Base-by-base conservation (phyloP, 441 rosid genomes). In the Eutrema salsugineum region DNA sequence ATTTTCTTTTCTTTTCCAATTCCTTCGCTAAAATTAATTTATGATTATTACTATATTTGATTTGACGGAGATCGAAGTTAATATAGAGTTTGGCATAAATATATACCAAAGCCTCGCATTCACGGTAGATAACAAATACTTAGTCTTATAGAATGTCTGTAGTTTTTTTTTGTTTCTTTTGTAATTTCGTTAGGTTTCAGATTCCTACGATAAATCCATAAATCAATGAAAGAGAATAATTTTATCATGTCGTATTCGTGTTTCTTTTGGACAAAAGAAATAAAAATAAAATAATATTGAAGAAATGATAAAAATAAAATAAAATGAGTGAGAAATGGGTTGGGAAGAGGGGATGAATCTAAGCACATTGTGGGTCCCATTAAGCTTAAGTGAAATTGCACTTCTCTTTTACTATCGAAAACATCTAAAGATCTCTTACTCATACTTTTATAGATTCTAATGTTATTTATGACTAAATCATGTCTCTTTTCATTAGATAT, bases 331-430 rank as follows among this genome's bases (percentile, higher is more conserved):
- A 66, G 72, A 66, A 40, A 73, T 61, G 63, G 39, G 22, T 67
- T 60, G 56, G 56, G 78, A 74, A 66, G 78, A 74, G 68, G 78
- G 68, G 78, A 74, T 74, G 78, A 20, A 74, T 67, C 78, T 60
- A 66, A 39, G 32, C 68, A 42, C 56, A 50, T 22, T 49, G 73
- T 59, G 63, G 78, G 73, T 40, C 72, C 78, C 28, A 39, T 55
- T 54, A 15, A 15, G 11, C 8, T 42, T 3, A 14, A 20, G 56
- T 55, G 48, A 63, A 63, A 12, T 64, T 64, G 57, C 72, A 32
- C 44, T 44, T 14, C n/a, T 35, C 42, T 63, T 50, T 53, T 5
- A 40, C 51, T 66, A 22, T 51, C 40, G 42, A 40, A 48, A 38
- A 6, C n/a, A 27, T 8, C n/a, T 53, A 27, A 40, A 11, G 46